A percentile compares a stretch with the other conserved stretches of the same genome.
phyloP scores from a whole-genome alignment of 75 land plant species.

The Cunninghamia lanceolata region DNA sequence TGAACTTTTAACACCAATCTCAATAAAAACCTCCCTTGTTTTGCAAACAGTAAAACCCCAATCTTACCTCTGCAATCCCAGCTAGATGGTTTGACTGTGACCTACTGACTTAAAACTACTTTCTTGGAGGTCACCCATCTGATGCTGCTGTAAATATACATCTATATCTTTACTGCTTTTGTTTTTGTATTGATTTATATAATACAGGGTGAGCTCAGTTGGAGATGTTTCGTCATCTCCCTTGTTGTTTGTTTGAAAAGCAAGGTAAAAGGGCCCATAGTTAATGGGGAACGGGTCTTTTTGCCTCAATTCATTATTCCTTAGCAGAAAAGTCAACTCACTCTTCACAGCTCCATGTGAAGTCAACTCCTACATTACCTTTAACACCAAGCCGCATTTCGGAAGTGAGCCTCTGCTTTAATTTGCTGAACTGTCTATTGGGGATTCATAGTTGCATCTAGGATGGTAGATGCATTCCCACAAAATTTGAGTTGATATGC shows the following conservation, averaged over 20 bases:
- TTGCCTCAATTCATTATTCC: background rate
- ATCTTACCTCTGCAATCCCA: background rate
- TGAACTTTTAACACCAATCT: background rate
- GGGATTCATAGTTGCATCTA: background rate
- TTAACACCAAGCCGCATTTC: background rate
- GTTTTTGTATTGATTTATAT: background rate
- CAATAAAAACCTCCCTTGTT: background rate
- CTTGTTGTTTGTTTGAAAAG: background rate
- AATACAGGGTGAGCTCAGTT: background rate
- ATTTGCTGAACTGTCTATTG: background rate
- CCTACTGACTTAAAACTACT: background rate
- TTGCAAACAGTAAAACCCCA: background rate
- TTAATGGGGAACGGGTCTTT: background rate
- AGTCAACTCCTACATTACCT: background rate
- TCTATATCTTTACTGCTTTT: background rate
- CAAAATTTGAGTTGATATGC: background rate
- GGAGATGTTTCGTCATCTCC: background rate
- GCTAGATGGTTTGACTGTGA: background rate
- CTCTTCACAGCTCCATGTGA: background rate
- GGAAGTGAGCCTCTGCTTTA: background rate
- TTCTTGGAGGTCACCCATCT: no score
- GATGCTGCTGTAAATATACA: background rate
- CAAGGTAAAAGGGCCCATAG: background rate
- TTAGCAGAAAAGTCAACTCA: background rate
- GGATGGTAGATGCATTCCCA: background rate